Conservation (phyloP, 495 filamentous ascomycete genomes). For the Penicillium parvum region DNA sequence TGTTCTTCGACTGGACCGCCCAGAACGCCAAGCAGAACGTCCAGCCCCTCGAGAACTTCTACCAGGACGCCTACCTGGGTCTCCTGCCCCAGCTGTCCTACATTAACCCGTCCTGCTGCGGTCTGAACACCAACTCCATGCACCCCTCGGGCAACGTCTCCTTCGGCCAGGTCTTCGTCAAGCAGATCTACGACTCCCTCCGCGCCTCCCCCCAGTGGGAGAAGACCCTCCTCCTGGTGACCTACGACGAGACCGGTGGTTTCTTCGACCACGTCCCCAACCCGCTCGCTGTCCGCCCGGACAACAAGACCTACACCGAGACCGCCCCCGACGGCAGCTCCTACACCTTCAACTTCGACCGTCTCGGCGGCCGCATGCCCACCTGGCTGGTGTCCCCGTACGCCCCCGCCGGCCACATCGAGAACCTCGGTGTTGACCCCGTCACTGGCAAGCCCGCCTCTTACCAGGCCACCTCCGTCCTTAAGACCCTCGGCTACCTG, state of each 20-base stretch:
- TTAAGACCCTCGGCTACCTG: conserved; percentile 42
- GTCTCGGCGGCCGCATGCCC: conserved; percentile 50
- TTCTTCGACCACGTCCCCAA: conserved; percentile 51
- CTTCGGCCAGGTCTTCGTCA: conserved; percentile 47
- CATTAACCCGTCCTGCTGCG: conserved; percentile 53
- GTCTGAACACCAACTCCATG: conserved; percentile 44
- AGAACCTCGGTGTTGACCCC: conserved; percentile 41
- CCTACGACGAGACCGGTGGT: conserved; percentile 49
- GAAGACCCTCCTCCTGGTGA: conserved; percentile 45
- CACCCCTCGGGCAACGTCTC: conserved; percentile 47
- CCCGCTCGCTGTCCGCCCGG: conserved; percentile 40
- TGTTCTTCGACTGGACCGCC: conserved; percentile 46
- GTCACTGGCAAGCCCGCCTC: conserved; percentile 29
- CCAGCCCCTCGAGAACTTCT: conserved; percentile 37
- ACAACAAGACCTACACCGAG: conserved; percentile 45
- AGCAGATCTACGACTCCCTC: conserved; percentile 50
- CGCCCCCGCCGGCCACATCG: conserved; percentile 36
- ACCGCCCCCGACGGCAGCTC: conserved; percentile 34
- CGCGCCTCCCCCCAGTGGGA: conserved; percentile 46
- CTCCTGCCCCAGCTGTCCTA: conserved; percentile 46
- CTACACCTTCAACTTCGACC: conserved; percentile 47
- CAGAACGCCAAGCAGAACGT: conserved; percentile 31
- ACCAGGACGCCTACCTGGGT: conserved; percentile 39
- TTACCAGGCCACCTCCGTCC: conserved; percentile 41
- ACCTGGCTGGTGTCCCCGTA: conserved; percentile 51